Evolutionary conservation across 2,329 filamentous ascomycete species (phyloP).

Genomic region (Alternaria ethzedia): DNA sequence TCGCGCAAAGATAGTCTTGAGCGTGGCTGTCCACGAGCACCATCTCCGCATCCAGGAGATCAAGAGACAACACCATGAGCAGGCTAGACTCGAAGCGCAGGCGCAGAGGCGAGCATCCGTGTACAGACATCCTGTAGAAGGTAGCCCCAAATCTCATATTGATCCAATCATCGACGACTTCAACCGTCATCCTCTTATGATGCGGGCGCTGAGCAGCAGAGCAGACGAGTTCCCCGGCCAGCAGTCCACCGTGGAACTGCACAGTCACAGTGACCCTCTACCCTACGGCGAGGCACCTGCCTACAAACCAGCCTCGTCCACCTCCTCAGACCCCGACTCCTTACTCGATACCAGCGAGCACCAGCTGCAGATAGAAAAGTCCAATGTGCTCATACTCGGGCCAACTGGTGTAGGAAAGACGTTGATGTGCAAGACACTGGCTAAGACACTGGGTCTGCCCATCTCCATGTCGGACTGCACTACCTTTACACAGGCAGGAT

Average conservation of each 20-base stretch:
- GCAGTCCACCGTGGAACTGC: slow-evolving; percentile 57
- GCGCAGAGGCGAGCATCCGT: slow-evolving; percentile 72
- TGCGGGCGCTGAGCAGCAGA: slow-evolving; percentile 30
- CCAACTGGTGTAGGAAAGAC: slow-evolving; percentile 97
- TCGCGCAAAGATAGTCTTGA: slow-evolving; percentile 90
- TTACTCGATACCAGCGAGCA: slow-evolving; percentile 58
- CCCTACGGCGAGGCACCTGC: slow-evolving; percentile 21
- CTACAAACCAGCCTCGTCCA: slow-evolving; percentile 31
- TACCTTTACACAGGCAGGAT: slow-evolving; percentile 93
- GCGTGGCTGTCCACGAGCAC: slow-evolving; percentile 94
- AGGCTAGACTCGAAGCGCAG: slow-evolving; percentile 75
- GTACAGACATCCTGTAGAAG: slow-evolving; percentile 78
- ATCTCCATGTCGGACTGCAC: slow-evolving; percentile 97
- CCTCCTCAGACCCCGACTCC: slow-evolving; percentile 44
- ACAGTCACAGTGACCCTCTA: slow-evolving; percentile 16
- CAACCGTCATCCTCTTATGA: slow-evolving; percentile 7
- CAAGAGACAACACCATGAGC: slow-evolving; percentile 78
- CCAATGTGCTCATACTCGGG: slow-evolving; percentile 87
- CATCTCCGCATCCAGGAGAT: slow-evolving; percentile 85
- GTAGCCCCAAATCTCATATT: slow-evolving; percentile 50
- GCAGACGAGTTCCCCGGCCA: slow-evolving; percentile 69
- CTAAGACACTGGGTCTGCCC: slow-evolving; percentile 90
- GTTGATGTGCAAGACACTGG: slow-evolving; percentile 90
- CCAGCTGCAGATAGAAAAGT: slow-evolving; percentile 86
- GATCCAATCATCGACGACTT: slow-evolving; percentile 1